Conservation (phyloP, 1,284 basidiomycete genomes). For the Ganoderma lucidum region DNA sequence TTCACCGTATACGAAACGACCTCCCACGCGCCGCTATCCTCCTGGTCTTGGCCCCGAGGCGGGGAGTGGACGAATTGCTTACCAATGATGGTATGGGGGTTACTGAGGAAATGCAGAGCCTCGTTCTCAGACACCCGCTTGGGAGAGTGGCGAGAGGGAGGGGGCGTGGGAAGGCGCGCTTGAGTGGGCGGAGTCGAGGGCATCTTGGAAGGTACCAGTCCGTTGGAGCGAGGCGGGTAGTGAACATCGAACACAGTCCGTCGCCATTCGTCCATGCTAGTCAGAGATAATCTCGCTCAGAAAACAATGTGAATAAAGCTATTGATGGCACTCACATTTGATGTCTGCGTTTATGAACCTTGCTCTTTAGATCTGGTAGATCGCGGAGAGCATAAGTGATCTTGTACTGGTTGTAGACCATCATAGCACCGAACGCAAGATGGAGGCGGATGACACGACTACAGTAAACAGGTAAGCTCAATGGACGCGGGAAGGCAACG, state of each 20-base stretch:
- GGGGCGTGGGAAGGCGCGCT: too few species aligned
- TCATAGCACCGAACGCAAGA: neutral
- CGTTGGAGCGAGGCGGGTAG: too few species aligned
- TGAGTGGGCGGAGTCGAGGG: too few species aligned
- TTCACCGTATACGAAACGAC: neutral
- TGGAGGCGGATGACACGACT: neutral
- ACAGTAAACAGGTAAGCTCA: neutral
- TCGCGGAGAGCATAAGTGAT: neutral
- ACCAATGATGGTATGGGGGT: neutral
- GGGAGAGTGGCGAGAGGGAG: too few species aligned
- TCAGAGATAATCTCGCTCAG: too few species aligned
- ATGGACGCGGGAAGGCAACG: neutral
- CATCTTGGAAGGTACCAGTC: too few species aligned
- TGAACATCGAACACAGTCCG: too few species aligned
- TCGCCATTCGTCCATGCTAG: too few species aligned
- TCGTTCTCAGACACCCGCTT: too few species aligned
- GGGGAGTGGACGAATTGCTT: neutral
- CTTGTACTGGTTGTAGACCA: conserved; percentile 1
- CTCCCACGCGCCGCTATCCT: neutral
- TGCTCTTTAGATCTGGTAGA: neutral
- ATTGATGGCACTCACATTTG: too few species aligned
- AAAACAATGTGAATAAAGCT: too few species aligned
- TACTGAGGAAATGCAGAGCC: too few species aligned
- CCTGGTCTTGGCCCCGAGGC: neutral
- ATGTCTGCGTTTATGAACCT: neutral